These are phyloP conservation scores for Sporothrix dimorphospora DNA, from an alignment of 2,329 filamentous ascomycete genomes.

Conservation along the genomic window DNA sequence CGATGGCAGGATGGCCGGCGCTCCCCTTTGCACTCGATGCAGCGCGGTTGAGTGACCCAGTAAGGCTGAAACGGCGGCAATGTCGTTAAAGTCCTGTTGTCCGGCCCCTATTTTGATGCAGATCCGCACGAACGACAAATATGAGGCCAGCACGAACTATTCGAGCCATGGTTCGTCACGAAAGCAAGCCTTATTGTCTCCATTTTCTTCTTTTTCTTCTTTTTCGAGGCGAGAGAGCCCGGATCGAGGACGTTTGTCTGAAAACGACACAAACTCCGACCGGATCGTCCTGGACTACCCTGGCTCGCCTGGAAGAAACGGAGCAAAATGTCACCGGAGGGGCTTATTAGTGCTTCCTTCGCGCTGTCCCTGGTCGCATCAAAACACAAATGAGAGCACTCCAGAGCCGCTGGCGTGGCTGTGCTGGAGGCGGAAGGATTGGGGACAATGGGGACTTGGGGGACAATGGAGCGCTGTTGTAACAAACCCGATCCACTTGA, in stretches of 20 bases:
- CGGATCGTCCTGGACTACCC: not conserved
- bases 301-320: not conserved
- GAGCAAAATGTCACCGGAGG: not conserved
- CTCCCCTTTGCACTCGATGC: not conserved
- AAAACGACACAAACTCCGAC: no score
- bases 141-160: not conserved
- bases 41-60: not conserved
- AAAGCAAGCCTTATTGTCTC: no score
- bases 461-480: no score
- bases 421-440: not conserved
- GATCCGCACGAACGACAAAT: not conserved
- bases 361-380: not conserved
- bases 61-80: constrained; percentile 9
- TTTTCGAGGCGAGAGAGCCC: no score
- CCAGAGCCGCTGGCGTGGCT: not conserved
- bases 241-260: no score
- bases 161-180: no score
- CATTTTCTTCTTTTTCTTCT: no score
- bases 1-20: not conserved
- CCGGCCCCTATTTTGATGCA: not conserved
- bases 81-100: not conserved
- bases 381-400: constrained; percentile 1
- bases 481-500: not conserved
- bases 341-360: not conserved
- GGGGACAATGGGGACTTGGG: no score